These are phyloP conservation scores for Lipomyces lipofer DNA, from an alignment of 805 yeast species.

Conservation along the genomic window DNA sequence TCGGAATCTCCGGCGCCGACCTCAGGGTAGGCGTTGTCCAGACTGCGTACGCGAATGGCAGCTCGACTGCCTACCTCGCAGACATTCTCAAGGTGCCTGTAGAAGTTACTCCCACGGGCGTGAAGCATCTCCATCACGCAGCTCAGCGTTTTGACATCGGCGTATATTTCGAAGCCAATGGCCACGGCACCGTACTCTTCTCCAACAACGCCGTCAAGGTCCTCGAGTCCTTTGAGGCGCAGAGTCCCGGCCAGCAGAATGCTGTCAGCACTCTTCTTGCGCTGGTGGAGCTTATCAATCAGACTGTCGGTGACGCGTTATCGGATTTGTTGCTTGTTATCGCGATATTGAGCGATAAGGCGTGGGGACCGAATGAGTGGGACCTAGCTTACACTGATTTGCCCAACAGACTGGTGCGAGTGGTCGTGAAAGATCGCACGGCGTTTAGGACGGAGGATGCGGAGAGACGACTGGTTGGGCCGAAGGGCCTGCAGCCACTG, in stretches of 20 bases:
- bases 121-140: conserved; percentile 92
- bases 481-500: conserved; percentile 70
- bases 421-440: conserved; percentile 76
- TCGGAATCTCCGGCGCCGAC: conserved; percentile 47
- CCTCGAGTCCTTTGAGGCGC: conserved; percentile 42
- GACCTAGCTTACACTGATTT: conserved; percentile 73
- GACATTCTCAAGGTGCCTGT: conserved; percentile 70
- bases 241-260: conserved; percentile 47
- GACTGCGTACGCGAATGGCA: conserved; percentile 97
- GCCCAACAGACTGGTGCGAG: conserved; percentile 83
- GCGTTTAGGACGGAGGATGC: conserved; percentile 84
- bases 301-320: conserved; percentile 97
- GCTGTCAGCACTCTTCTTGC: conserved; percentile 58
- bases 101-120: conserved; percentile 91
- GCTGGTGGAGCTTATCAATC: conserved; percentile 77
- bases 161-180: conserved; percentile 95
- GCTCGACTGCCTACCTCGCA: conserved; percentile 72
- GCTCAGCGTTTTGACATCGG: conserved; percentile 82
- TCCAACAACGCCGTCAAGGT: conserved; percentile 51
- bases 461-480: conserved; percentile 76
- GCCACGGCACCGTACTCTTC: conserved; percentile 96
- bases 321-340: conserved; percentile 84
- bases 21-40: conserved; percentile 80
- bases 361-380: conserved; percentile 71
- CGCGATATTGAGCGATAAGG: conserved; percentile 57